Evolutionary conservation across 495 filamentous ascomycete genomes (phyloP).

Genomic region (Neurospora intermedia): DNA sequence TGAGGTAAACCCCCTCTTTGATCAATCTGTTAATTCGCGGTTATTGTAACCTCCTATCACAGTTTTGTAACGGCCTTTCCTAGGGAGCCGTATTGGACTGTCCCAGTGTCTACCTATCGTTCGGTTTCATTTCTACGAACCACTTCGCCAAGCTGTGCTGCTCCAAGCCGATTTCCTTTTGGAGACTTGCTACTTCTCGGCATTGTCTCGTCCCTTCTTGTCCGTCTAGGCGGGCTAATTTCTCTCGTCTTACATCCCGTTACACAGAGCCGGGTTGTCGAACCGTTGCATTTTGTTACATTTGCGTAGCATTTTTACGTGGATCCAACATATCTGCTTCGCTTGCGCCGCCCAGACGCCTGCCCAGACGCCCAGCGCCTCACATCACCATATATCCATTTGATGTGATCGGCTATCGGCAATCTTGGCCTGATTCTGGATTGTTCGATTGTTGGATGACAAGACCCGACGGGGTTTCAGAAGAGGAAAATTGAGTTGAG

Average conservation of each 20-base stretch:
- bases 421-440: background rate
- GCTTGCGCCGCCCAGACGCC: background rate
- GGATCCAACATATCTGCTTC: background rate
- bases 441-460: background rate
- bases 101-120: too few species aligned
- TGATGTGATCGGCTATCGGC: background rate
- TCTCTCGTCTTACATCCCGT: background rate
- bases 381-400: background rate
- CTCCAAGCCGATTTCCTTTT: background rate
- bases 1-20: too few species aligned
- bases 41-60: too few species aligned
- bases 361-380: background rate
- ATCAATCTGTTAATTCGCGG: too few species aligned
- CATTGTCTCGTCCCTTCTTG: background rate
- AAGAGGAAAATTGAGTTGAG: too few species aligned
- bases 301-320: background rate
- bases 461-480: background rate
- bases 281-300: background rate
- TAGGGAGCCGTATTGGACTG: too few species aligned
- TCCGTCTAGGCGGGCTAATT: background rate
- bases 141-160: background rate
- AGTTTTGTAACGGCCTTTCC: too few species aligned
- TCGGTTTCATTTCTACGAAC: too few species aligned
- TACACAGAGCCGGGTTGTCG: background rate
- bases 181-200: background rate